Evolutionary conservation across 352 stramenopile species (phyloP), one percentile per base, ranked within the genome.

Genomic region (Globisporangium carolinianum): DNA sequence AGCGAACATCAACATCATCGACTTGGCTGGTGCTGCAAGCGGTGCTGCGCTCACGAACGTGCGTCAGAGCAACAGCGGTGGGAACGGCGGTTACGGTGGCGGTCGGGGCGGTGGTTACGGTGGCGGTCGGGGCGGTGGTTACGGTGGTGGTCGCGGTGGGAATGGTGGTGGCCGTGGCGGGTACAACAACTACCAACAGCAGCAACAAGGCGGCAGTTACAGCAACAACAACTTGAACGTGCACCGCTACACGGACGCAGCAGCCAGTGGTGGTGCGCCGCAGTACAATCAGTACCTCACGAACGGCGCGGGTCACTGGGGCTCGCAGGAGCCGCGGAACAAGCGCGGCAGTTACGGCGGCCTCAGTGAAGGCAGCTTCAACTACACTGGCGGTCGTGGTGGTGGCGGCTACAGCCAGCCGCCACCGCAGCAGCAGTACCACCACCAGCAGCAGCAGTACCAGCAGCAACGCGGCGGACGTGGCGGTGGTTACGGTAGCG

Each of bases 1-100:
- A 53, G 79, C 75, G 14, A 89, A 89, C 66, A 94, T 94, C 64
- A 91, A 83, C 57, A 91, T 94, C 46, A 79, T 91, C 52, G 83
- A 94, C 65, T 60, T 94, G 39, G 83, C 83, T 1, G 83, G 83
- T 12, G 49, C 49, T 0, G 49, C 49, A 35, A 70, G 65, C 41
- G 69, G 75, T 2, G 61, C 51, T 14, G 76, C 64, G 32, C 51
- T 75, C 32, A 90, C 81, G 9, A 88, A 89, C 60, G 73, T 86
- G 36, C 73, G 78, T 24, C 72, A 81, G 35, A 79, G 81, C 53
- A 75, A 58, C 62, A 74, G 61, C 39, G 57, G 61, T 47, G 60
- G 73, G 17, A 68, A 70, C 32, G 63, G 71, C 38, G 74, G 76
- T 46, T 57, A 24, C 24, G 24, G 24, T 24, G 24, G 24, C 24